Conservation (phyloP, 1,139 yeast genomes). For the Yamadazyma atlantica region DNA sequence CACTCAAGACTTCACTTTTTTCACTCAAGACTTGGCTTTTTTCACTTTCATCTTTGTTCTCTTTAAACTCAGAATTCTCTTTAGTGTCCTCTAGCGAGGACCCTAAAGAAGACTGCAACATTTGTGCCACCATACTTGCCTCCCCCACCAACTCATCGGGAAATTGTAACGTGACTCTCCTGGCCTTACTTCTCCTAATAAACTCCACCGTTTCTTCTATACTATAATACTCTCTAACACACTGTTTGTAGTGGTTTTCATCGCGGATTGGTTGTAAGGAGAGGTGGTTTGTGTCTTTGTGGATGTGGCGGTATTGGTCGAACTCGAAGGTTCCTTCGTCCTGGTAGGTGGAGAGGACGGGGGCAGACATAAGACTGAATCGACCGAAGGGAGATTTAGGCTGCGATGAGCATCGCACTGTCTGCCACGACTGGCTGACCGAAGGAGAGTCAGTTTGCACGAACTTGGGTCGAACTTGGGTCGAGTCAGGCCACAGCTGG, state of each 20-base stretch:
- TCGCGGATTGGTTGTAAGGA: constrained; percentile 19
- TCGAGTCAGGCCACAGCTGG: too few relatives aligned
- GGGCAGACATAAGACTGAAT: too few relatives aligned
- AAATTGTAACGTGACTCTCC: constrained; percentile 76
- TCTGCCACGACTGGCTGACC: too few relatives aligned
- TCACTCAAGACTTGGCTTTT: too few relatives aligned
- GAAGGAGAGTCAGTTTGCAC: too few relatives aligned
- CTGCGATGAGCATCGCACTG: constrained; percentile 2
- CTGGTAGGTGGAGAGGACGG: constrained; percentile 60
- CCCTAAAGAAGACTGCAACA: too few relatives aligned
- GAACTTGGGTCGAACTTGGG: too few relatives aligned
- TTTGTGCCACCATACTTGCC: constrained; percentile 66
- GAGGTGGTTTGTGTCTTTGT: constrained; percentile 34
- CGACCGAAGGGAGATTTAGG: too few relatives aligned
- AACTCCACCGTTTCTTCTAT: constrained; percentile 43
- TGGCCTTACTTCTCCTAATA: constrained; percentile 26
- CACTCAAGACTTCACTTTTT: too few relatives aligned
- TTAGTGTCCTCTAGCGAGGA: too few relatives aligned
- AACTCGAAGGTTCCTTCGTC: constrained; percentile 52
- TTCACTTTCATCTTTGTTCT: too few relatives aligned
- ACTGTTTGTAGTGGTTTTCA: constrained; percentile 17
- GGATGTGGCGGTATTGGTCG: constrained; percentile 31
- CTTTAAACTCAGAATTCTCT: too few relatives aligned
- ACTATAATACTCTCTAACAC: constrained; percentile 52
- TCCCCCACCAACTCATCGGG: constrained; percentile 82